phyloP scores from a whole-genome alignment of 1,284 basidiomycete species.

The Peniophora sp. region DNA sequence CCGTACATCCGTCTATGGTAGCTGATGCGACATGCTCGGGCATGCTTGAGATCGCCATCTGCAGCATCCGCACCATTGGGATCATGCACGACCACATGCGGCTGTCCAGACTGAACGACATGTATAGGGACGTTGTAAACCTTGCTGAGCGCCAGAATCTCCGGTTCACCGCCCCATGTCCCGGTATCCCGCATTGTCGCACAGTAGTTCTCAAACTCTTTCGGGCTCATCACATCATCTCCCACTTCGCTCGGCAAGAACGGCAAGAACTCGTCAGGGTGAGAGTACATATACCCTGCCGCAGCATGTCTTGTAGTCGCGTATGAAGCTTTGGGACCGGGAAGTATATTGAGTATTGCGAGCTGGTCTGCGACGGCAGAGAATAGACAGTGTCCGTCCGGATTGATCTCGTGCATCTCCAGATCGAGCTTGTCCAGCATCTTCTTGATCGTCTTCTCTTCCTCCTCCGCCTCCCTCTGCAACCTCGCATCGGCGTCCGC shows the following conservation, averaged over 20 bases:
- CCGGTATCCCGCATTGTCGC: constrained; percentile 73
- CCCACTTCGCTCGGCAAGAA: constrained; percentile 79
- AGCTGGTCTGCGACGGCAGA: constrained; percentile 91
- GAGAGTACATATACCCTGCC: constrained; percentile 75
- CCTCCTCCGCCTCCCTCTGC: constrained; percentile 63
- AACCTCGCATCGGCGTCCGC: constrained; percentile 58
- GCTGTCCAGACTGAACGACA: constrained; percentile 81
- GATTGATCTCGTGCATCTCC: constrained; percentile 77
- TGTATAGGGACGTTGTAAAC: constrained; percentile 87
- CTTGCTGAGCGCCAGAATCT: constrained; percentile 85
- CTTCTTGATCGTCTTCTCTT: constrained; percentile 60
- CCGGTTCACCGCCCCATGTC: constrained; percentile 96
- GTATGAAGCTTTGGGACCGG: constrained; percentile 50
- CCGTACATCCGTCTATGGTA: constrained; percentile 92
- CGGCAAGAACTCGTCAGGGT: constrained; percentile 89
- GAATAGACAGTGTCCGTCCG: constrained; percentile 94
- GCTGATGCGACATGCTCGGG: constrained; percentile 65
- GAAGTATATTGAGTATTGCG: constrained; percentile 50
- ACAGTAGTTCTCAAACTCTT: constrained; percentile 77
- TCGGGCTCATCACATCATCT: constrained; percentile 65
- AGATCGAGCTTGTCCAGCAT: constrained; percentile 65
- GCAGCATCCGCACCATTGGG: constrained; percentile 29
- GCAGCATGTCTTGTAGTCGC: constrained; percentile 61
- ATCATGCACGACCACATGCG: constrained; percentile 78
- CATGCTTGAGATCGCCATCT: constrained; percentile 25